Conservation (phyloP, 2,329 filamentous ascomycete genomes). For the Pseudogymnoascus sp. region DNA sequence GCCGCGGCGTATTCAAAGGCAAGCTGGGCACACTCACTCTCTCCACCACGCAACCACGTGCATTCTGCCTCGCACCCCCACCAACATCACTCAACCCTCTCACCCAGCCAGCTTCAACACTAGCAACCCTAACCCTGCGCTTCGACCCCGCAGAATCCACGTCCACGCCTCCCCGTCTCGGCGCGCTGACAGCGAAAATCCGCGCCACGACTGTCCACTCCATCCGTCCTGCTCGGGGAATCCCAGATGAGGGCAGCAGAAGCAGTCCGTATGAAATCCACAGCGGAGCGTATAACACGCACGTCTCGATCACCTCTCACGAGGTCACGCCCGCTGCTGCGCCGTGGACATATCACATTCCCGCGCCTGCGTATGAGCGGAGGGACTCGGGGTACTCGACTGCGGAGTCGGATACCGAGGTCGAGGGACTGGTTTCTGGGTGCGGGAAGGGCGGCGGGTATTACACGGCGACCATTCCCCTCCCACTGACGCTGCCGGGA, state of each 20-base stretch:
- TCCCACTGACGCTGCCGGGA: conserved; percentile 54
- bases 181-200: conserved; percentile 25
- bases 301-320: conserved; percentile 23
- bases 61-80: conserved; percentile 21
- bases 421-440: neutral
- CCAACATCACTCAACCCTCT: neutral
- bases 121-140: conserved; percentile 25
- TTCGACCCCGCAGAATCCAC: conserved; percentile 23
- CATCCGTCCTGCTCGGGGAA: conserved; percentile 15
- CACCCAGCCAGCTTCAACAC: conserved; percentile 18
- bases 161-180: conserved; percentile 25
- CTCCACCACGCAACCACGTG: conserved; percentile 24
- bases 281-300: conserved; percentile 21
- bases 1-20: conserved; percentile 28
- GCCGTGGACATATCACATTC: conserved; percentile 23
- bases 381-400: conserved; percentile 23
- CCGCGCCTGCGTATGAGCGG: conserved; percentile 17
- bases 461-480: conserved; percentile 54
- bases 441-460: conserved; percentile 3
- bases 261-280: conserved; percentile 18
- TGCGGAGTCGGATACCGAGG: conserved; percentile 4
- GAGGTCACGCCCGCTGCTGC: conserved; percentile 22
- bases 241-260: conserved; percentile 19
- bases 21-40: conserved; percentile 27
- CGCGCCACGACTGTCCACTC: conserved; percentile 24